A percentile compares a stretch with the other conserved stretches of the same genome.
Conservation (phyloP, 345 rosid species). For the Lepidium sativum region DNA sequence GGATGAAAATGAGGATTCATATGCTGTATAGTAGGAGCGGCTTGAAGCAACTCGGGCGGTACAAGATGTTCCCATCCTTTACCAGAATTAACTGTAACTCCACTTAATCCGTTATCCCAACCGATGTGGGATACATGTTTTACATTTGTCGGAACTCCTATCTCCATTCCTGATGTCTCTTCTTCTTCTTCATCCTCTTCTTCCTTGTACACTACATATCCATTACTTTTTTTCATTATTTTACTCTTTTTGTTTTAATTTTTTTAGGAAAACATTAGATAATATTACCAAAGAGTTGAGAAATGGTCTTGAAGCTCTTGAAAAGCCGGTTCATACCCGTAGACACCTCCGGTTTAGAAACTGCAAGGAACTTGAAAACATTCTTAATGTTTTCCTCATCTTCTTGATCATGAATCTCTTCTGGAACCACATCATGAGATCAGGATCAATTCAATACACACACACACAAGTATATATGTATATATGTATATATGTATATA, state of each 20-base stretch:
- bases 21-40: not conserved
- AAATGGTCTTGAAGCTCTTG: conserved; percentile 50
- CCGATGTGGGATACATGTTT: conserved; percentile 83
- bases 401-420: conserved; percentile 27
- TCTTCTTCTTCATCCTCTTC: conserved; percentile 41
- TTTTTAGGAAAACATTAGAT: too few species aligned
- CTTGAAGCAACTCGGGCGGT: conserved; percentile 20
- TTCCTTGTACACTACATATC: conserved; percentile 60
- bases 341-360: conserved; percentile 52
- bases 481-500: too few species aligned
- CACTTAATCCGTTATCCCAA: conserved; percentile 30
- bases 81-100: not conserved
- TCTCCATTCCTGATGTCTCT: conserved; percentile 43
- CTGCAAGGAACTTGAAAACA: conserved; percentile 27
- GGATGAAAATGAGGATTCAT: conserved; percentile 5
- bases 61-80: conserved; percentile 25
- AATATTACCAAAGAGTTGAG: conserved; percentile 64
- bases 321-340: conserved; percentile 49
- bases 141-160: conserved; percentile 68
- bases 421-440: not conserved
- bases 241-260: too few species aligned
- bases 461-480: too few species aligned
- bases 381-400: conserved; percentile 54
- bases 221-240: too few species aligned
- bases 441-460: too few species aligned